Conservation (phyloP, 2,329 filamentous ascomycete genomes). For the Xylariaceae sp. region DNA sequence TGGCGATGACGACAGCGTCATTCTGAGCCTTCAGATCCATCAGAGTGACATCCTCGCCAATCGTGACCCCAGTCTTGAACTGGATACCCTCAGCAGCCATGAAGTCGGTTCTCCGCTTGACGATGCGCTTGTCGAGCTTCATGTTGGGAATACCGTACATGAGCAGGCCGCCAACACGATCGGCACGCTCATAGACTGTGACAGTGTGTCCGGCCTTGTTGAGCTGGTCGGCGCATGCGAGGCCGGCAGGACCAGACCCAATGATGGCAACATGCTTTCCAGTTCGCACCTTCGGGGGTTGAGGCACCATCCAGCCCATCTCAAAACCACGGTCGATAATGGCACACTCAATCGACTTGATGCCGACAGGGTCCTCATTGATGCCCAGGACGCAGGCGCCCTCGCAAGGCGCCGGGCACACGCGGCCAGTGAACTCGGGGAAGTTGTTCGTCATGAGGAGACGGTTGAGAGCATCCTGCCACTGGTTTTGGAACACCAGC, state of each 20-base stretch:
- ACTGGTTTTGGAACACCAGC: constrained; percentile 66
- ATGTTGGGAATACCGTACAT: constrained; percentile 99
- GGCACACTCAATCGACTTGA: constrained; percentile 97
- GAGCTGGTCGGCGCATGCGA: constrained; percentile 86
- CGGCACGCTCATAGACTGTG: constrained; percentile 87
- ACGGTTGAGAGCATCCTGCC: constrained; percentile 86
- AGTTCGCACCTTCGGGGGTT: constrained; percentile 70
- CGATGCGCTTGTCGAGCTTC: constrained; percentile 97
- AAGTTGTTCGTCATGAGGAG: constrained; percentile 98
- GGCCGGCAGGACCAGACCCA: constrained; percentile 85
- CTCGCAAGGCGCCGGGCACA: constrained; percentile 94
- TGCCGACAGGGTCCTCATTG: constrained; percentile 93
- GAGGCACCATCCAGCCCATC: constrained; percentile 95
- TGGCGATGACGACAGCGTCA: constrained; percentile 85
- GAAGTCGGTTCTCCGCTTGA: constrained; percentile 91
- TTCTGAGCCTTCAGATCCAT: constrained; percentile 66
- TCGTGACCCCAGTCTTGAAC: constrained; percentile 70
- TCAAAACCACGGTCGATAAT: constrained; percentile 97
- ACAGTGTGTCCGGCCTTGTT: constrained; percentile 87
- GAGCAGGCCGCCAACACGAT: constrained; percentile 83
- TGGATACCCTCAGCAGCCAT: constrained; percentile 84
- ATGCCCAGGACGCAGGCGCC: constrained; percentile 94
- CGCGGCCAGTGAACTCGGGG: constrained; percentile 94
- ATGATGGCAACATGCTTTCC: constrained; percentile 87
- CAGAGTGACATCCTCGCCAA: constrained; percentile 72